Conservation (phyloP, 306 rosid species). For the Rosa persica region DNA sequence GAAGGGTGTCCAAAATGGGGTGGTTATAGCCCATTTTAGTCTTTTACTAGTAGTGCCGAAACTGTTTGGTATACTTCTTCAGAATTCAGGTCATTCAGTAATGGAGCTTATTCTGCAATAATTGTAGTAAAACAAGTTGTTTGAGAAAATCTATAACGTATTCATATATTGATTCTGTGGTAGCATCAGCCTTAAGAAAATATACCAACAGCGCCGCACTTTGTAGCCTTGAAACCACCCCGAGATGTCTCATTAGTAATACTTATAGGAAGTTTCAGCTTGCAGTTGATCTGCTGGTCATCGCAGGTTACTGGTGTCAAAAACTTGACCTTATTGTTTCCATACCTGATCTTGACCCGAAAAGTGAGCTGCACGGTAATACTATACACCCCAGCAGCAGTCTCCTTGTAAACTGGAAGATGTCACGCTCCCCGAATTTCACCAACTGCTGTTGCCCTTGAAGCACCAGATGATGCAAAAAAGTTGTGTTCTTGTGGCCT, state of each 20-base stretch:
- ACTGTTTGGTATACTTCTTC: too few relatives aligned
- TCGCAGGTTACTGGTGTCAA: not conserved
- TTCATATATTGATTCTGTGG: too few relatives aligned
- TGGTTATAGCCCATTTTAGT: too few relatives aligned
- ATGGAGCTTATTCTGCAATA: too few relatives aligned
- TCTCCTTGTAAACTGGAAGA: not conserved
- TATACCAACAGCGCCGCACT: not conserved
- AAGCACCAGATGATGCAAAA: constrained; percentile 20
- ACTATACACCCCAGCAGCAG: not conserved
- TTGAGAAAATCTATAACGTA: too few relatives aligned
- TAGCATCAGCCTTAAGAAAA: not conserved
- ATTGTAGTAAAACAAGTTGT: too few relatives aligned
- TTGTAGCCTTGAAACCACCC: not conserved
- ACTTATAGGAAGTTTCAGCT: not conserved
- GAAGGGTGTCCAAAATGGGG: too few relatives aligned
- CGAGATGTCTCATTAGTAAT: not conserved
- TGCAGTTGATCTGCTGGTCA: not conserved
- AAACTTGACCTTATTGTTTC: not conserved
- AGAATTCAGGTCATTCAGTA: too few relatives aligned
- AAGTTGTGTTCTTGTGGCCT: constrained; percentile 49
- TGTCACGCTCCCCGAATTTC: not conserved
- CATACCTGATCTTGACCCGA: not conserved
- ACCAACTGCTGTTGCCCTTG: constrained; percentile 4
- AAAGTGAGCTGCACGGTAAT: not conserved
- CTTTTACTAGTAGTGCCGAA: too few relatives aligned